phyloP scores from a whole-genome alignment of 495 filamentous ascomycete genomes.

The Penicillium canescens region DNA sequence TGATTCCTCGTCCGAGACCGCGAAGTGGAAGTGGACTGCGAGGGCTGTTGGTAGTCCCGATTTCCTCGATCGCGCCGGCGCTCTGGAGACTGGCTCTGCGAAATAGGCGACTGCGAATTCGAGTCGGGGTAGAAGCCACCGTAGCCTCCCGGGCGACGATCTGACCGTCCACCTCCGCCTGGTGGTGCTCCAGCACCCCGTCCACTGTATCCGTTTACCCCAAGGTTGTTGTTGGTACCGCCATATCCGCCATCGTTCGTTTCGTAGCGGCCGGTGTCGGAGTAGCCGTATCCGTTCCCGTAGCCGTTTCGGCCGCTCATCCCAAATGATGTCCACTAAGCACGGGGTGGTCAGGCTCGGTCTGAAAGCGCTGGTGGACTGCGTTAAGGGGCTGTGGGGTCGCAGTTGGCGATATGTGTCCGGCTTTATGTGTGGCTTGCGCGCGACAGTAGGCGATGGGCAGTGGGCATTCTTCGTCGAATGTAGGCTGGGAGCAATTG shows the following conservation, averaged over 20 bases:
- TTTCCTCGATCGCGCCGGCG: slow-evolving; percentile 37
- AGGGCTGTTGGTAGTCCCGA: slow-evolving; percentile 32
- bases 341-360: slow-evolving; percentile 3
- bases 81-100: slow-evolving; percentile 32
- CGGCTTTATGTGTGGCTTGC: slow-evolving; percentile 16
- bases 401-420: slow-evolving; percentile 1
- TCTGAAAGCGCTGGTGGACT: slow-evolving; percentile 12
- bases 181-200: slow-evolving; percentile 12
- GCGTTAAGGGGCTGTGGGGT: slow-evolving; percentile 25
- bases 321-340: slow-evolving; percentile 16
- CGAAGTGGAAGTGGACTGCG: slow-evolving; percentile 19
- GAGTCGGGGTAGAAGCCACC: slow-evolving; percentile 45
- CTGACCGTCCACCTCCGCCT: slow-evolving; percentile 24
- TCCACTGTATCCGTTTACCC: slow-evolving; percentile 36
- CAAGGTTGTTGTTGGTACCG: slow-evolving; percentile 26
- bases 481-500: slow-evolving; percentile 7
- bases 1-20: slow-evolving; percentile 39
- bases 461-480: slow-evolving; percentile 22
- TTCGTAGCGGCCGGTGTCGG: slow-evolving; percentile 43
- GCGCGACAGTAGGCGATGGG: slow-evolving; percentile 8
- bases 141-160: slow-evolving; percentile 45
- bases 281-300: slow-evolving; percentile 46
- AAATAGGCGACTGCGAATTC: slow-evolving; percentile 28
- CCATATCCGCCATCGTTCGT: slow-evolving; percentile 39
- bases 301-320: slow-evolving; percentile 48